phyloP scores from a whole-genome alignment of 495 filamentous ascomycete genomes.

The Aspergillus sparsus region DNA sequence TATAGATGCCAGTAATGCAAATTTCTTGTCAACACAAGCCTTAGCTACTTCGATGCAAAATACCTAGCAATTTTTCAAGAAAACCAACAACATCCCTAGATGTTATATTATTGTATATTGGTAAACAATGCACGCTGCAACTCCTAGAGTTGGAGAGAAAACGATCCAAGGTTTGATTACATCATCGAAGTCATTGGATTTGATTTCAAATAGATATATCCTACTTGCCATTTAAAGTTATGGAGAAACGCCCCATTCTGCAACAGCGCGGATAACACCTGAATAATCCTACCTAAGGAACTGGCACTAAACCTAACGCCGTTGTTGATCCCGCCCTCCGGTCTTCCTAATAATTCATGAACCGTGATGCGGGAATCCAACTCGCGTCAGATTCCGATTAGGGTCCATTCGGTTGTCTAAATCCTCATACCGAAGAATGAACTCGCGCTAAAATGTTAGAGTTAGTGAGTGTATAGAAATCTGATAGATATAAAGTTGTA shows the following conservation, averaged over 20 bases:
- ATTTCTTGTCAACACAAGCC: too few relatives aligned
- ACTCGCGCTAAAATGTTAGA: slow-evolving; percentile 60
- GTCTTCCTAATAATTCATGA: slow-evolving; percentile 37
- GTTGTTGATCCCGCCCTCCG: slow-evolving; percentile 30
- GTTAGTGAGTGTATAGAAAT: slow-evolving; percentile 7
- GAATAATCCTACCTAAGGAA: slow-evolving; percentile 34
- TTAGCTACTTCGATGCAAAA: too few relatives aligned
- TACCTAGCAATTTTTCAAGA: too few relatives aligned
- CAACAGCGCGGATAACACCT: slow-evolving; percentile 30
- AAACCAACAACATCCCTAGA: too few relatives aligned
- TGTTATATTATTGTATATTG: too few relatives aligned
- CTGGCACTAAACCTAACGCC: slow-evolving; percentile 40
- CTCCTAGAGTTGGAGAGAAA: neutral
- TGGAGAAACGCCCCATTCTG: slow-evolving; percentile 35
- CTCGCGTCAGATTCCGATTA: slow-evolving; percentile 37
- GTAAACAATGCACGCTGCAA: too few relatives aligned
- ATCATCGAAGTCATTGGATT: slow-evolving; percentile 35
- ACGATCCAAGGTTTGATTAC: slow-evolving; percentile 10
- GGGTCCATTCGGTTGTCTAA: slow-evolving; percentile 61
- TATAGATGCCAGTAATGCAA: too few relatives aligned
- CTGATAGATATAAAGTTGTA: neutral
- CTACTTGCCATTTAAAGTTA: slow-evolving; percentile 29
- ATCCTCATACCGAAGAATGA: slow-evolving; percentile 77
- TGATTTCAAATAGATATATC: slow-evolving; percentile 27
- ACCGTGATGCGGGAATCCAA: slow-evolving; percentile 41